Percentiles rank a stretch among this genome's conserved stretches.
Conservation (phyloP, 306 rosid species). For the Acmispon strigosus region DNA sequence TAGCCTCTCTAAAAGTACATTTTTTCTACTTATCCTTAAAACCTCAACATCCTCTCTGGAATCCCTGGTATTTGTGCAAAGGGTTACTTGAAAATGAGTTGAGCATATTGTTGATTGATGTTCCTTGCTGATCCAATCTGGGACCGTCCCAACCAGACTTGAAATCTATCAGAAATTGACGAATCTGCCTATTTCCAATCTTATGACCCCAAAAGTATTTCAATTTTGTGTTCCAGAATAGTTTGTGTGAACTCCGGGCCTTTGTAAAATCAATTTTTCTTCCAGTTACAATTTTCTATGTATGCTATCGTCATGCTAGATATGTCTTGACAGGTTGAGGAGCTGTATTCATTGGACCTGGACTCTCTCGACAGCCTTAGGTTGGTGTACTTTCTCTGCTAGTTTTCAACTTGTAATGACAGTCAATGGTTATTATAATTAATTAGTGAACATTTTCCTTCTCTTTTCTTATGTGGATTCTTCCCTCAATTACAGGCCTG, state of each 20-base stretch:
- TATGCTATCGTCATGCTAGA: slow-evolving; percentile 18
- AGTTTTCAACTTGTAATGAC: slow-evolving; percentile 19
- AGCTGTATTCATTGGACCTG: slow-evolving; percentile 77
- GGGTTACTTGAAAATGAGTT: neutral
- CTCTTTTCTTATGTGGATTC: neutral
- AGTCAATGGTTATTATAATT: neutral
- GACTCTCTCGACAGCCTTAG: slow-evolving; percentile 80
- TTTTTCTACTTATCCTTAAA: too few relatives aligned
- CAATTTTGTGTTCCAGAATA: neutral
- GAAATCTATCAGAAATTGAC: neutral
- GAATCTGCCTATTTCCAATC: neutral
- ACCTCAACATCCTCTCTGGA: neutral
- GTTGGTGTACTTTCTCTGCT: slow-evolving; percentile 29
- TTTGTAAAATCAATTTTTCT: neutral
- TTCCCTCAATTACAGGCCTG: slow-evolving; percentile 59
- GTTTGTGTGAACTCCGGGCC: neutral
- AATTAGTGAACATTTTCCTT: slow-evolving; percentile 4
- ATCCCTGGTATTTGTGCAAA: neutral
- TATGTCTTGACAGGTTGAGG: slow-evolving; percentile 75
- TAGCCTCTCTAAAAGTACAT: too few relatives aligned
- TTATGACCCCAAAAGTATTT: neutral
- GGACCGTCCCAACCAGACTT: neutral
- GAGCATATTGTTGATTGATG: neutral
- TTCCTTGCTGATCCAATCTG: neutral
- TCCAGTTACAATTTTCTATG: neutral